Conservation (phyloP, 2,329 filamentous ascomycete genomes). For the Paracoccidioides lutzii region DNA sequence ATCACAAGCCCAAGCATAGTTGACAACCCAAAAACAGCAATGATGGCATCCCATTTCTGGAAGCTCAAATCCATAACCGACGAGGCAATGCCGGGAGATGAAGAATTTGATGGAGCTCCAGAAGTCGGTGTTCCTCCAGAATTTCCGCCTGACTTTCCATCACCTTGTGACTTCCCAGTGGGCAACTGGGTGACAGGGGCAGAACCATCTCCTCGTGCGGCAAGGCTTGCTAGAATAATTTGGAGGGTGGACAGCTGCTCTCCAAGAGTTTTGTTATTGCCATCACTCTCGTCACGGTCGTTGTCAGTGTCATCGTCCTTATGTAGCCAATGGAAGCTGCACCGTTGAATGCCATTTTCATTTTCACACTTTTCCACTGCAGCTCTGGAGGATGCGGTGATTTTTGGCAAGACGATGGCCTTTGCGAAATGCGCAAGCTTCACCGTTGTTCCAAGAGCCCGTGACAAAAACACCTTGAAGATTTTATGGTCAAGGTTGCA, state of each 20-base stretch:
- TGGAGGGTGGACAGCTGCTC: neutral
- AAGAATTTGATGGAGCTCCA: neutral
- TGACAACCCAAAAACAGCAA: neutral
- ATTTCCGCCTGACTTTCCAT: neutral
- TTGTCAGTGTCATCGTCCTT: neutral
- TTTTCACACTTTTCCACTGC: constrained; percentile 29
- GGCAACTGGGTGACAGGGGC: neutral
- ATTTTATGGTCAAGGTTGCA: constrained; percentile 61
- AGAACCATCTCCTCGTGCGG: neutral
- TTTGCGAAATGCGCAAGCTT: constrained; percentile 45
- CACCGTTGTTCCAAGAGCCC: constrained; percentile 49
- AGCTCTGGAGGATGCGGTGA: constrained; percentile 39
- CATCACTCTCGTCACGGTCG: neutral
- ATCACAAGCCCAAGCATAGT: neutral
- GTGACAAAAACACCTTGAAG: constrained; percentile 63
- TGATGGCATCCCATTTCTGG: neutral
- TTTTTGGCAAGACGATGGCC: constrained; percentile 38
- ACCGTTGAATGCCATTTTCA: neutral
- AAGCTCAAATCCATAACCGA: neutral
- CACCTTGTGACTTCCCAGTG: neutral
- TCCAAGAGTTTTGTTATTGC: neutral
- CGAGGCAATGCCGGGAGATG: neutral
- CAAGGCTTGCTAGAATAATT: constrained; percentile 2
- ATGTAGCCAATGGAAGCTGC: neutral
- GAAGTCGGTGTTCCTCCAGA: neutral